Conservation (phyloP, 257 asterid genomes). For the Gentiana straminea region DNA sequence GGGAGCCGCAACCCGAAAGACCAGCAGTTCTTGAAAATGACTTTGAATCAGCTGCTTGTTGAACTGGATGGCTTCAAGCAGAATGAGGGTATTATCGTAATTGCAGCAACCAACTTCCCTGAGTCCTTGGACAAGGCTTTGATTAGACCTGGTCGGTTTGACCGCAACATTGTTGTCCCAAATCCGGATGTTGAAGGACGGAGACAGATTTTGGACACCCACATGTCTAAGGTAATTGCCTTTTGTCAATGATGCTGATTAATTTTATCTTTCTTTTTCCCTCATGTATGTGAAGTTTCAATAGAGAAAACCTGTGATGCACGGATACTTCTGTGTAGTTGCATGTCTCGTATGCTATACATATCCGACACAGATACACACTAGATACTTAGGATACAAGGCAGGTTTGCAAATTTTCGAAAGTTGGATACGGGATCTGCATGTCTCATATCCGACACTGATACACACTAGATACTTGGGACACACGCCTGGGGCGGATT, state of each 20-base stretch:
- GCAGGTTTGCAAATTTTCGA: too few species aligned
- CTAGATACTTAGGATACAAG: too few species aligned
- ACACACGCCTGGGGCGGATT: too few species aligned
- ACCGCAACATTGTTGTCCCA: constrained; percentile 87
- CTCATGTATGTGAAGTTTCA: too few species aligned
- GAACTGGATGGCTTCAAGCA: constrained; percentile 97
- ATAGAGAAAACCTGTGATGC: too few species aligned
- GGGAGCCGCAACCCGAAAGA: constrained; percentile 89
- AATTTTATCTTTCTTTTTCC: background rate
- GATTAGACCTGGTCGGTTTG: constrained; percentile 93
- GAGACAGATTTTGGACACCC: constrained; percentile 85
- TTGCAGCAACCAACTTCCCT: constrained; percentile 91
- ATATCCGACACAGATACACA: too few species aligned
- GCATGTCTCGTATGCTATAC: too few species aligned
- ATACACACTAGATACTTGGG: too few species aligned
- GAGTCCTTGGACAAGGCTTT: constrained; percentile 93
- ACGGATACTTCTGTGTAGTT: too few species aligned
- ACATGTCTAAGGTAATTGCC: constrained; percentile 80
- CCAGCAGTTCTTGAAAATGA: constrained; percentile 93
- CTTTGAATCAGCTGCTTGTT: constrained; percentile 88
- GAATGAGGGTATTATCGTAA: constrained; percentile 84
- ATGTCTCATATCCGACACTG: too few species aligned
- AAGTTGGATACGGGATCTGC: too few species aligned
- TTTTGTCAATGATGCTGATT: background rate
- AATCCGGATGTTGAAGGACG: constrained; percentile 98